phyloP scores from a whole-genome alignment of 495 filamentous ascomycete genomes.

The Aspergillus mulundensis region DNA sequence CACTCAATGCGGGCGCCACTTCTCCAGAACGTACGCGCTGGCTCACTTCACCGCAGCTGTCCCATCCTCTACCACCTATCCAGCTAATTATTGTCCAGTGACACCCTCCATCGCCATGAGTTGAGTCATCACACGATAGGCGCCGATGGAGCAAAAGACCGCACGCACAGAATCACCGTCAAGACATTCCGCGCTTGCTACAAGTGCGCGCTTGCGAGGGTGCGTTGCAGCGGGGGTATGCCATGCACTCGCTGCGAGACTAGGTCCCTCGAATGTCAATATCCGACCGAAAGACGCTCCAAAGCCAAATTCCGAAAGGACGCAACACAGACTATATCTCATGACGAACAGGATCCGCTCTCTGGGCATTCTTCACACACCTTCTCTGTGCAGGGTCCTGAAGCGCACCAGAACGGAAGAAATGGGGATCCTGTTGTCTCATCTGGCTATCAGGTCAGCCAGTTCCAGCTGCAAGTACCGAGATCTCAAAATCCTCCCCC shows the following conservation, averaged over 20 bases:
- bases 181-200: constrained; percentile 51
- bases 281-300: constrained; percentile 44
- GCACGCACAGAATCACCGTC: constrained; percentile 39
- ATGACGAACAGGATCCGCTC: constrained; percentile 12
- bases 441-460: constrained; percentile 18
- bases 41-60: not conserved
- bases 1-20: constrained; percentile 61
- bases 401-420: not conserved
- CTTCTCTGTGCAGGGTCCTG: not conserved
- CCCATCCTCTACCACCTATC: not conserved
- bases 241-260: constrained; percentile 52
- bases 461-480: constrained; percentile 24
- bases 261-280: constrained; percentile 49
- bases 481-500: not conserved
- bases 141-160: constrained; percentile 36
- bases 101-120: constrained; percentile 56
- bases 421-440: constrained; percentile 1
- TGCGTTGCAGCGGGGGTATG: constrained; percentile 51
- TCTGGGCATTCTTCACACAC: constrained; percentile 12
- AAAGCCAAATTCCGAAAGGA: constrained; percentile 30
- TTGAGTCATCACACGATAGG: constrained; percentile 45
- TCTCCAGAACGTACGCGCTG: constrained; percentile 52
- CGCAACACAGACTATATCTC: constrained; percentile 6
- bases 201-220: constrained; percentile 52
- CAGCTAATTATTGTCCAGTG: constrained; percentile 25